Base-by-base conservation (phyloP, 306 rosid species). In the Chamaecrista fasciculata region DNA sequence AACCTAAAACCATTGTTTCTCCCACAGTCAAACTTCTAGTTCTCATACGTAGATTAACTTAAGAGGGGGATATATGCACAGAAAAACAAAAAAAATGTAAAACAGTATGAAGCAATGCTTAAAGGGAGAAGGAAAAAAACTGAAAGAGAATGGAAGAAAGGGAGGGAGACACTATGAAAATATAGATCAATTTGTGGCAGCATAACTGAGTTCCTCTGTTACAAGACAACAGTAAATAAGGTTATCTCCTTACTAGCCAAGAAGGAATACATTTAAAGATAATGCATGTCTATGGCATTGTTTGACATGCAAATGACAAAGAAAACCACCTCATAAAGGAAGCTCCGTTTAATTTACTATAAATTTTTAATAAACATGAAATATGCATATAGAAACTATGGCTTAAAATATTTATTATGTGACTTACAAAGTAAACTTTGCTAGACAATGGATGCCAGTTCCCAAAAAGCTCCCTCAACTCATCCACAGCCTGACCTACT, bases 371-470 rank as follows among this genome's bases (percentile, higher is more conserved):
- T 43, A 66, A 65, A 34, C 5, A 9, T 36, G 48, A 6, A 48
- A 40, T 55, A 49, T 57, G 40, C 19, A 39, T 57, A 47, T 7
- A 71, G 44, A 70, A 53, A 55, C 40, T 58, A 63, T 50, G 39
- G 63, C 46, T 43, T 33, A 46, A 64, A 26, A 61, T 50, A 48
- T 53, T 34, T n/a, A 69, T 19, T 21, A 14, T 63, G 75, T 60
- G 46, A 91, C 99, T 91, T 89, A 95, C 99, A 80, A 95, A 88
- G 75, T 85, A 89, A 55, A 87, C 78, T 91, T 89, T 95, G 86
- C 97, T 95, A 7, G 86, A 95, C 69, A 95, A 79, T 15, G 82
- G 89, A 56, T 87, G 95, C 96, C 88, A 86, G 69, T 73, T 88
- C 82, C 84, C 89, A 60, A 89, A 76, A 63, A 86, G 91, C 72